These are phyloP conservation scores for Dendrobium chrysotoxum DNA, from an alignment of 106 monocot species.

Conservation along the genomic window DNA sequence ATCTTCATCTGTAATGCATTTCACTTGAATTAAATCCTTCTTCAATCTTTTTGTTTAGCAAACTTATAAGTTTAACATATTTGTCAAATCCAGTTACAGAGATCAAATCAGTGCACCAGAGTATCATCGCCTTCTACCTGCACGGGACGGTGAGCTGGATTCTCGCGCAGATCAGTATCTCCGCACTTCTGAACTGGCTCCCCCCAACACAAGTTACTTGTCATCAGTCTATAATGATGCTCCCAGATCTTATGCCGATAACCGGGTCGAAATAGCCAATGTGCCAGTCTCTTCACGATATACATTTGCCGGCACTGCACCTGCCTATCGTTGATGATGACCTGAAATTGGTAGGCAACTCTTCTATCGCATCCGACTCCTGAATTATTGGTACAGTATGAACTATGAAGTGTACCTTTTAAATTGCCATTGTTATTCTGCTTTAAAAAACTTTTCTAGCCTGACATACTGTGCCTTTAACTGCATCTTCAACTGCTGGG, in stretches of 20 bases:
- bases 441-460: background rate
- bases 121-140: background rate
- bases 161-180: background rate
- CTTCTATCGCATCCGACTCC: background rate
- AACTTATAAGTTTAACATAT: too few relatives aligned
- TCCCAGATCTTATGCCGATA: background rate
- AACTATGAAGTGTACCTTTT: background rate
- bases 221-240: background rate
- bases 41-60: too few relatives aligned
- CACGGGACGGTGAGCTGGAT: background rate
- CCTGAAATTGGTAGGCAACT: background rate
- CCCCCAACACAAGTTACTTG: background rate
- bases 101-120: background rate
- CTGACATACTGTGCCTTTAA: background rate
- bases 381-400: background rate
- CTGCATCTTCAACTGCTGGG: background rate
- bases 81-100: background rate
- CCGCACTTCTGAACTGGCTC: background rate
- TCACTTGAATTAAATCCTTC: too few relatives aligned
- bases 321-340: constrained; percentile 21
- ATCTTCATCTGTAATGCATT: too few relatives aligned
- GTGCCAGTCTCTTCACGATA: constrained; percentile 7
- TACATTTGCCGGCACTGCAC: constrained; percentile 16
- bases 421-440: background rate
- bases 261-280: background rate